Percentiles rank a stretch among this genome's conserved stretches.
Conservation (phyloP, 1,139 yeast genomes). For the Kodamaea arcana region DNA sequence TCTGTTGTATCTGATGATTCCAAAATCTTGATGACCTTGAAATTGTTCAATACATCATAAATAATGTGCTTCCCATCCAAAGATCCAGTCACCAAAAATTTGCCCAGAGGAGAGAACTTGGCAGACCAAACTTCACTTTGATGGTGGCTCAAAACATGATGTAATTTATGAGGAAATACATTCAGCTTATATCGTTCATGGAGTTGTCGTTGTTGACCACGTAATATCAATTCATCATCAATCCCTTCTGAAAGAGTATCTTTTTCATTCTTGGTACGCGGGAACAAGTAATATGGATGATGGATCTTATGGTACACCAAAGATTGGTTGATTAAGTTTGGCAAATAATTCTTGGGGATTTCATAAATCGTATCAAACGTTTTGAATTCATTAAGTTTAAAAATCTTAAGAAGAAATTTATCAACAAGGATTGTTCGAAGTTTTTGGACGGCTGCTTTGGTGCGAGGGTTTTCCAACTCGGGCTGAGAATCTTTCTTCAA, state of each 20-base stretch:
- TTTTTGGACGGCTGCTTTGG: constrained; percentile 1
- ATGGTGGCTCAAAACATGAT: constrained; percentile 47
- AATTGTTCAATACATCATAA: constrained; percentile 60
- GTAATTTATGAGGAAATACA: constrained; percentile 45
- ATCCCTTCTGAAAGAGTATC: not conserved
- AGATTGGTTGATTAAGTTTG: constrained; percentile 27
- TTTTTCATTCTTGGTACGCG: constrained; percentile 16
- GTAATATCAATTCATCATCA: constrained; percentile 8
- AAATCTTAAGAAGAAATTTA: constrained; percentile 7
- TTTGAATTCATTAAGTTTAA: constrained; percentile 7
- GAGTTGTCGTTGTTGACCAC: constrained; percentile 5
- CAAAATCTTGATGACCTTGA: constrained; percentile 37
- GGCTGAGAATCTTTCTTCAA: not conserved
- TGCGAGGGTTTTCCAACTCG: not conserved
- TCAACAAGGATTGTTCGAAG: constrained; percentile 8
- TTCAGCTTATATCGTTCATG: constrained; percentile 10
- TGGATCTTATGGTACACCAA: constrained; percentile 24
- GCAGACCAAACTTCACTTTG: constrained; percentile 82
- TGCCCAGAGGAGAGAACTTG: constrained; percentile 75
- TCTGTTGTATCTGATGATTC: constrained; percentile 32
- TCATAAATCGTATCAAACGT: constrained; percentile 9
- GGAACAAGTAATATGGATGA: constrained; percentile 34
- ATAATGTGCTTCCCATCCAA: constrained; percentile 62
- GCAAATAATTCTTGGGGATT: constrained; percentile 20
- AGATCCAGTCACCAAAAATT: constrained; percentile 70